Conservation (phyloP, 78 protist genomes). For the Corallochytrium limacisporum region DNA sequence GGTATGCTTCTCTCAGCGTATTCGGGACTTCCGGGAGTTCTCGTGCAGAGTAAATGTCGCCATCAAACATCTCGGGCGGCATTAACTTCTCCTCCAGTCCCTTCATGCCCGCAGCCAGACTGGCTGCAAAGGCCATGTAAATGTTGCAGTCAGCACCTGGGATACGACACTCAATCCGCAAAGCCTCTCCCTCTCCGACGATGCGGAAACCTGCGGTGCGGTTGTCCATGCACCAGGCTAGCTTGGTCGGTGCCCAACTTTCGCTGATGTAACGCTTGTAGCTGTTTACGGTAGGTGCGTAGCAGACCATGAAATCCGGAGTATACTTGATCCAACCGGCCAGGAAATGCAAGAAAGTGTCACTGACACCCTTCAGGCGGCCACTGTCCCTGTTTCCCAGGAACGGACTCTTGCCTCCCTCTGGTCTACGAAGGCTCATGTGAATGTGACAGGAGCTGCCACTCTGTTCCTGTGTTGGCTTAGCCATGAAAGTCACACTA, state of each 20-base stretch:
- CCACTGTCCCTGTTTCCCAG: too few species aligned
- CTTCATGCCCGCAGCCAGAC: conserved; percentile 4
- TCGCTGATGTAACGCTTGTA: conserved; percentile 5
- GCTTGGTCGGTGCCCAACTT: conserved; percentile 20
- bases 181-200: conserved; percentile 7
- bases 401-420: too few species aligned
- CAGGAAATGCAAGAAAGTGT: not conserved
- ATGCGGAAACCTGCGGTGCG: conserved; percentile 25
- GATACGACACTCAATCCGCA: conserved; percentile 9
- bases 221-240: conserved; percentile 17
- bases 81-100: not conserved
- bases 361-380: too few species aligned
- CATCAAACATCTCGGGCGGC: conserved; percentile 1
- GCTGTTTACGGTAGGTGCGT: conserved; percentile 16
- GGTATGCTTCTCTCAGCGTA: not conserved
- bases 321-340: conserved; percentile 12
- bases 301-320: conserved; percentile 15
- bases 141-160: conserved; percentile 20
- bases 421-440: too few species aligned
- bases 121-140: conserved; percentile 14
- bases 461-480: conserved; percentile 10
- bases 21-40: not conserved
- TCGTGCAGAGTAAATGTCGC: not conserved
- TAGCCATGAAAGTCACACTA: conserved; percentile 32
- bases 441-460: too few species aligned